Base-by-base conservation (phyloP, 2,329 filamentous ascomycete species). In the Botrytis deweyae region DNA sequence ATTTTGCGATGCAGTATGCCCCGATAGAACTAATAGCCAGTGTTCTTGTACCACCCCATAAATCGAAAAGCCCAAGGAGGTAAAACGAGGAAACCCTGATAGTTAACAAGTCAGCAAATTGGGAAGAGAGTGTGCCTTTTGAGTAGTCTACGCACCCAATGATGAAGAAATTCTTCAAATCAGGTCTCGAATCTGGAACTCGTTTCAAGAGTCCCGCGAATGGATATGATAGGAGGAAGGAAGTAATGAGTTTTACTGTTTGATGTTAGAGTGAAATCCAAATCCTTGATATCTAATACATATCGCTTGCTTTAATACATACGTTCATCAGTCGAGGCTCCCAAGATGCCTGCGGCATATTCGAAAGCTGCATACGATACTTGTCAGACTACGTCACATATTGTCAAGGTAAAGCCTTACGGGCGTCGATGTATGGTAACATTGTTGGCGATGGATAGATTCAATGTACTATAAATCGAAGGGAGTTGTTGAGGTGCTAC, bases 181-280 rank as follows among this genome's bases (percentile, higher is more conserved):
- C 90, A 72, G 95, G 95, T 70, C 92, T 90, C 67, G 89, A 85
- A 84, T 99, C 96, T 46, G 96, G 95, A 33, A 99, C 88, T 71
- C 96, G 89, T 83, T 99, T 99, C 14, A 99, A 87, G 40, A 97
- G 82, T 38, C 88, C 96, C 66, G 96, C 94, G 72, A 99, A 87
- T 3, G 96, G 96, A 81, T 97, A 99, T 18, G 96, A 98, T 58
- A 97, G 83, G 66, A 99, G 87, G 82, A 98, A 97, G 10, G 93
- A 94, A 81, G 91, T 91, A 79, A 98, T 92, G 78, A 98, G 92
- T 83, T 99, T 99, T 78, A 99, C 95, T 98, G 73, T 66, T n/a
- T 38, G 29, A 20, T 59, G 40, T 78, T 72, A 77, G 72, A 38
- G 69, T 71, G 62, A 25, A 74, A 36, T 46, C 46, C 71, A 63